These are phyloP conservation scores for Aureobasidium mangrovei DNA, from an alignment of 2,329 filamentous ascomycete species.

Conservation along the genomic window DNA sequence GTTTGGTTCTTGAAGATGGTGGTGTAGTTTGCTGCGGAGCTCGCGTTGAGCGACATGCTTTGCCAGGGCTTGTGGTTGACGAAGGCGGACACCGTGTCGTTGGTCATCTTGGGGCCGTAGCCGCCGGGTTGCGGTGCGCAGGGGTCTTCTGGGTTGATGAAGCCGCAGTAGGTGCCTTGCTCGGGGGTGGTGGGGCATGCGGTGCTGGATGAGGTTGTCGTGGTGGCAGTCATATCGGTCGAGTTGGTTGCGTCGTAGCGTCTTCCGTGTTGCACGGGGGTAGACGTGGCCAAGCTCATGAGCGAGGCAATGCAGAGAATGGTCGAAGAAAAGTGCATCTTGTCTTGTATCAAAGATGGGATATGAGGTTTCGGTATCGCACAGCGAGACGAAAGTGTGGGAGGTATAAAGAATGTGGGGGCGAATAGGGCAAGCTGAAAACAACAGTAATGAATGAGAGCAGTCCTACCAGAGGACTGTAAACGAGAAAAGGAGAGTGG, in stretches of 20 bases:
- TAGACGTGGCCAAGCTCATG: neutral
- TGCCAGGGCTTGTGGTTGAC: constrained; percentile 20
- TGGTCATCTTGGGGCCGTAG: constrained; percentile 19
- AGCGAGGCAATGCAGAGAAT: neutral
- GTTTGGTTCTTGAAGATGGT: constrained; percentile 14
- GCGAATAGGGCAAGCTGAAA: neutral
- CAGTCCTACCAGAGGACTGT: neutral
- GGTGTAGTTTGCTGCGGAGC: constrained; percentile 12
- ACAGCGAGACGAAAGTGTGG: neutral
- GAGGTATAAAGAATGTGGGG: neutral
- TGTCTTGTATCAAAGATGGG: neutral
- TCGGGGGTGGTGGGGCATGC: constrained; percentile 25
- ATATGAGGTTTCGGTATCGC: neutral
- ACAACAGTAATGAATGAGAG: neutral
- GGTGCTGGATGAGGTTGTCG: constrained; percentile 21
- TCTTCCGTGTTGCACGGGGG: neutral
- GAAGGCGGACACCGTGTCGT: constrained; percentile 23
- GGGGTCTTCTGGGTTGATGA: constrained; percentile 27
- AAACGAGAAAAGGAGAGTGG: neutral
- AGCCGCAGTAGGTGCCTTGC: constrained; percentile 29
- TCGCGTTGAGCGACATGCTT: constrained; percentile 16
- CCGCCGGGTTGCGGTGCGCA: constrained; percentile 22
- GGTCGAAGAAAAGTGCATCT: neutral
- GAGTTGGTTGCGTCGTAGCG: neutral
- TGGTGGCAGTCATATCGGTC: constrained; percentile 9